Base-by-base conservation (phyloP, 2,329 filamentous ascomycete species). In the Akanthomyces muscarius region DNA sequence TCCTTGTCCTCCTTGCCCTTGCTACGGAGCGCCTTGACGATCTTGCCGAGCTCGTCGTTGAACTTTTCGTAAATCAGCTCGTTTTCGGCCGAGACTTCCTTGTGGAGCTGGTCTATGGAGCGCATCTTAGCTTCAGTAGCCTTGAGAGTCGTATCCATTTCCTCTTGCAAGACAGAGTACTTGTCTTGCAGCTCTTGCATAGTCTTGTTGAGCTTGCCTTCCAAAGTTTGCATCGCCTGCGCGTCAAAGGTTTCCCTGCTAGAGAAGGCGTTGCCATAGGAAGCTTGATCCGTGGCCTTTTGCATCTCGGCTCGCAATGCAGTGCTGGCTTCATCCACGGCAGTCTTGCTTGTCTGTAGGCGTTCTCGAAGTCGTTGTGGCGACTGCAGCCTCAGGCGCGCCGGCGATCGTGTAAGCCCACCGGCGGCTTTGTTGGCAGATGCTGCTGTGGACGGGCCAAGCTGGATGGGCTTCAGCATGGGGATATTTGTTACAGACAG, bases 1-100 rank as follows among this genome's bases (percentile, higher is more conserved):
- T 92, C 90, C 69, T 91, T 90, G 13, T 91, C 91, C 48, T 91
- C 89, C 55, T 89, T 89, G 4, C 86, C 85, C 67, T 88, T 89
- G 65, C 85, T 85, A 73, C 86, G 86, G 54, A 95, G 82, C 47
- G 89, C 90, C 73, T 86, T 89, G 50, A 92, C 82, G 65, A 97
- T 90, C 78, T 90, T 92, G 69, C 86, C 89, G 54, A 98, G 78
- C 76, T 97, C 94, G n/a, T 87, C 85, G 70, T 97, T 97, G 80
- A 97, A 97, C 65, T 88, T 89, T 68, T 94, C 90, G 74, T 97
- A 97, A 62, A 98, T 81, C 36, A 94, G 85, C 76, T 97, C 93
- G 69, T 97, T 98, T 79, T 98, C 94, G 0, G 91, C 90, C 69
- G 88, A 92, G 18, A 88, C 86, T 71, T 97, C 92, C 67, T 91